phyloP scores from a whole-genome alignment of 225 moss, liverwort and hornwort species.

The Physcomitrellopsis africana region DNA sequence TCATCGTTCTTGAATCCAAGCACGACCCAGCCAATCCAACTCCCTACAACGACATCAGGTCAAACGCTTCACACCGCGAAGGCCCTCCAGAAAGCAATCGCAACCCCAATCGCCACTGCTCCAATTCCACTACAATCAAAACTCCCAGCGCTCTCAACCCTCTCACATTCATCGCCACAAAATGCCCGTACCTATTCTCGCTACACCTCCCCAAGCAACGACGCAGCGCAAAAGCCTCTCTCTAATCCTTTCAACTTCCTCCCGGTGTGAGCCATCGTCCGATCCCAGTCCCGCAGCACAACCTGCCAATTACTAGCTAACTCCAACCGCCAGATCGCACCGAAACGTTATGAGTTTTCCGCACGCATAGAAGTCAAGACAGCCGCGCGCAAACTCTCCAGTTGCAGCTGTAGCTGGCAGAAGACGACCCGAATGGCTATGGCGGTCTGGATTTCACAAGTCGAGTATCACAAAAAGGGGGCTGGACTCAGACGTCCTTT shows the following conservation, averaged over 20 bases:
- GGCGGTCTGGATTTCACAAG: slow-evolving; percentile 31
- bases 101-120: neutral
- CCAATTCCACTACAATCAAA: slow-evolving; percentile 22
- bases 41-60: slow-evolving; percentile 5
- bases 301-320: slow-evolving; percentile 6
- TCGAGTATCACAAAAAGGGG: slow-evolving; percentile 32
- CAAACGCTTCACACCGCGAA: slow-evolving; percentile 1
- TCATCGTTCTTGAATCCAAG: slow-evolving; percentile 19
- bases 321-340: neutral
- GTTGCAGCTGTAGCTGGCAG: neutral
- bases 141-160: neutral
- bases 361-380: neutral
- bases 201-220: slow-evolving; percentile 24
- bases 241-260: slow-evolving; percentile 12
- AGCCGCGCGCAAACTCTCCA: neutral
- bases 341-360: slow-evolving; percentile 24
- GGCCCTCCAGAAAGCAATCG: neutral
- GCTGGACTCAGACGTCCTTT: slow-evolving; percentile 30
- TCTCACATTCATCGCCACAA: slow-evolving; percentile 5
- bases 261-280: slow-evolving; percentile 37
- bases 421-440: slow-evolving; percentile 8
- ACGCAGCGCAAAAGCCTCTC: slow-evolving; percentile 35
- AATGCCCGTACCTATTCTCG: slow-evolving; percentile 24
- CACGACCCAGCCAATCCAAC: slow-evolving; percentile 1
- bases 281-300: slow-evolving; percentile 29